Percentiles rank a stretch among this genome's conserved stretches.
Evolutionary conservation across 371 early-diverging fungal genomes (phyloP).

Genomic region (Mucor mucedo): DNA sequence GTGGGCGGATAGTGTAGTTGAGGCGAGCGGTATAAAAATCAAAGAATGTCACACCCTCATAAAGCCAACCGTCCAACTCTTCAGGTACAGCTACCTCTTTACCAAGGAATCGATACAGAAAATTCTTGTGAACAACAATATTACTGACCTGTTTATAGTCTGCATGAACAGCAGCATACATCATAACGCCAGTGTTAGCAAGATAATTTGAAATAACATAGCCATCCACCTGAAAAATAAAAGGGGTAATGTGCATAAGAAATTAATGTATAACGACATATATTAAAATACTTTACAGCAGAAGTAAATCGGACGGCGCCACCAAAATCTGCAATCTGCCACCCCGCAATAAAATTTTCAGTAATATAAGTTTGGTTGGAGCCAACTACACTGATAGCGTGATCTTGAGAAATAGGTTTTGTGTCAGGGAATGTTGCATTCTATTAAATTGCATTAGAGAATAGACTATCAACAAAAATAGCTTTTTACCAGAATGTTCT

Average conservation of each 20-base stretch:
- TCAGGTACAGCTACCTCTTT: conserved; percentile 18
- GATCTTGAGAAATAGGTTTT: conserved; percentile 40
- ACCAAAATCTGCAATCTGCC: conserved; percentile 50
- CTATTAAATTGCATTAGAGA: conserved; percentile 18
- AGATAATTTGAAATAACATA: conserved; percentile 50
- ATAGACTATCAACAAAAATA: background rate
- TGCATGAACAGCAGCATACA: conserved; percentile 47
- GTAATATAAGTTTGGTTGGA: conserved; percentile 45
- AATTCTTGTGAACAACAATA: conserved; percentile 46
- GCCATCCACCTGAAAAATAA: conserved; percentile 34
- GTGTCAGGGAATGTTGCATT: conserved; percentile 49
- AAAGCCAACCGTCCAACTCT: conserved; percentile 42
- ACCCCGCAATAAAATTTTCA: conserved; percentile 55
- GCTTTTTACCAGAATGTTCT: conserved; percentile 43
- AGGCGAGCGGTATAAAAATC: conserved; percentile 51
- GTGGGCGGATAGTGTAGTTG: conserved; percentile 44
- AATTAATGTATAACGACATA: background rate
- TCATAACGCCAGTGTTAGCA: conserved; percentile 48
- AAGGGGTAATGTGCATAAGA: background rate
- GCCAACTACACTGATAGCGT: conserved; percentile 44
- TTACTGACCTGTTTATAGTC: conserved; percentile 47
- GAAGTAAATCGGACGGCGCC: conserved; percentile 52
- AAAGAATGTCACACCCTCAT: conserved; percentile 51
- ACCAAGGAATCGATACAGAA: conserved; percentile 43
- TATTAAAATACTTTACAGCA: conserved; percentile 26